These are phyloP conservation scores for Amauroascus verrucosus DNA, from an alignment of 2,329 filamentous ascomycete species.

Conservation along the genomic window DNA sequence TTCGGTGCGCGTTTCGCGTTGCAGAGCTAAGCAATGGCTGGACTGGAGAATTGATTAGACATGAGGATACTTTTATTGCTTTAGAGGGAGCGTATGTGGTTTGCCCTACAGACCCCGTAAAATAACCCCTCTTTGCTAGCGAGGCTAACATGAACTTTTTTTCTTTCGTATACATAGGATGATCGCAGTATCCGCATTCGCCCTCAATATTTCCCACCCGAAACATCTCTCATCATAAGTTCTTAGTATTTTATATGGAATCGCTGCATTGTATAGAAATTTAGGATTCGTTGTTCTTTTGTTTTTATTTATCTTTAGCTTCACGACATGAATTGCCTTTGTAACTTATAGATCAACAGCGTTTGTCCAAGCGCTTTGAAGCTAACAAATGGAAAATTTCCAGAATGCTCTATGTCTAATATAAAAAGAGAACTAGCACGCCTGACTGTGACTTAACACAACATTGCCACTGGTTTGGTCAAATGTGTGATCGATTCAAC, in stretches of 20 bases:
- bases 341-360: no score
- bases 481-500: no score
- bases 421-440: no score
- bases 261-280: not conserved
- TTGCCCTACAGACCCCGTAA: not conserved
- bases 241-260: not conserved
- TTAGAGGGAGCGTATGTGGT: conserved; percentile 41
- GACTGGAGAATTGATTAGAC: conserved; percentile 47
- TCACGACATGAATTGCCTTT: no score
- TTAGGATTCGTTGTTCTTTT: not conserved
- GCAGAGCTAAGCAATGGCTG: conserved; percentile 57
- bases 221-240: conserved; percentile 6
- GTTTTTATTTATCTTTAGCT: no score
- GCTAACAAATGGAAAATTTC: no score
- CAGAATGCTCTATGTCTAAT: no score
- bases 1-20: conserved; percentile 55
- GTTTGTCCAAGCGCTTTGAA: no score
- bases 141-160: not conserved
- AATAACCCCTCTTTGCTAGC: not conserved
- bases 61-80: conserved; percentile 47
- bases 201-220: conserved; percentile 13
- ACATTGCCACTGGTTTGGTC: no score
- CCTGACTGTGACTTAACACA: no score
- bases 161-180: conserved; percentile 9
- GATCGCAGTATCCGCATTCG: conserved; percentile 12